Percentiles rank a stretch among this genome's conserved stretches.
phyloP scores from a whole-genome alignment of 2,329 filamentous ascomycete species.

The Colletotrichum sp. region DNA sequence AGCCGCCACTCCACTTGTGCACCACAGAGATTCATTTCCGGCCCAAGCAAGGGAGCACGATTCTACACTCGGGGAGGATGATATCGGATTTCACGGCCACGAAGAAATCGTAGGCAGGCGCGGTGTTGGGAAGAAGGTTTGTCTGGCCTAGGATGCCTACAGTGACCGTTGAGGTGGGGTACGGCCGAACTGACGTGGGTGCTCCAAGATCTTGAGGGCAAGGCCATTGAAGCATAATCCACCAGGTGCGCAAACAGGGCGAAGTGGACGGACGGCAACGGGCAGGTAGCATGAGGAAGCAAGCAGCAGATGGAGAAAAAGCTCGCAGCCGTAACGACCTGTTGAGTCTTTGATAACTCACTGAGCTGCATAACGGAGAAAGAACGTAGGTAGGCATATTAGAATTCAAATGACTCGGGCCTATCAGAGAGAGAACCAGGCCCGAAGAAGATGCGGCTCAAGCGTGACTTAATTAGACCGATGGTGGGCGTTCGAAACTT shows the following conservation, averaged over 20 bases:
- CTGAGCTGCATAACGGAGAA: not conserved
- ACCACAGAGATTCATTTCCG: not conserved
- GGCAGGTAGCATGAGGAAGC: not conserved
- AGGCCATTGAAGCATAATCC: not conserved
- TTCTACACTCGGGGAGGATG: not conserved
- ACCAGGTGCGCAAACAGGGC: not conserved
- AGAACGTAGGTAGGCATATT: constrained; percentile 1
- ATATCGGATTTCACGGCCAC: not conserved
- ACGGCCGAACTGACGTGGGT: not conserved
- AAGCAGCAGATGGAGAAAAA: not conserved
- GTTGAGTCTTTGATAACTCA: not conserved
- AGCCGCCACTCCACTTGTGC: not conserved
- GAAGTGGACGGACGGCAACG: not conserved
- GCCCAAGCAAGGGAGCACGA: not conserved
- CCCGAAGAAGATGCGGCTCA: constrained; percentile 22
- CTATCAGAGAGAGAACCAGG: constrained; percentile 20
- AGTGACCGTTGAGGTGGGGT: constrained; percentile 9
- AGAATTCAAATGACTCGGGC: constrained; percentile 23
- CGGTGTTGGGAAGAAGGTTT: constrained; percentile 5
- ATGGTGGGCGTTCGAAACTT: constrained; percentile 21
- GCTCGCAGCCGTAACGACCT: not conserved
- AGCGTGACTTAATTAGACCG: constrained; percentile 19
- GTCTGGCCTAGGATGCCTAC: not conserved
- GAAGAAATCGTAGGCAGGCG: not conserved
- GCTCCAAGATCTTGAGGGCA: constrained; percentile 6